Evolutionary conservation across 2,329 filamentous ascomycete species (phyloP).

Genomic region (Fusarium lyarnte): DNA sequence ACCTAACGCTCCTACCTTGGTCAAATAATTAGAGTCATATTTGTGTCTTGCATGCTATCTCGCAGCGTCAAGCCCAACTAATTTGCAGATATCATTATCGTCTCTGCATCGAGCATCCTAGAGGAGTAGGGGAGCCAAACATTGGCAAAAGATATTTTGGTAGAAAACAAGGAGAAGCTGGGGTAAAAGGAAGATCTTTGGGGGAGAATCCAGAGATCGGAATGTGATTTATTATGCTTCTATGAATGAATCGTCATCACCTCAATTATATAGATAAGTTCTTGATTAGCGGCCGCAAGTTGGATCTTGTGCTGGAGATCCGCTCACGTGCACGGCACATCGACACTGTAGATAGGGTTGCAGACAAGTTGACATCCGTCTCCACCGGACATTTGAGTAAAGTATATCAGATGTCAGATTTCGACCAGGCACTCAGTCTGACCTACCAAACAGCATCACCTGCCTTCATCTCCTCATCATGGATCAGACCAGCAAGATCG

Average conservation of each 20-base stretch:
- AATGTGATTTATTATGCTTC: neutral
- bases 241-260: neutral
- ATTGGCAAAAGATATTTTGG: too few relatives aligned
- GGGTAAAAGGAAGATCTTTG: rapidly evolving
- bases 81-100: neutral
- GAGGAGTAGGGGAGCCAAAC: neutral
- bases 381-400: neutral
- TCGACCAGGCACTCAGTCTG: neutral
- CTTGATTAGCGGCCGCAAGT: too few relatives aligned
- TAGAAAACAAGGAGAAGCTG: neutral
- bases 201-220: rapidly evolving
- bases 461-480: neutral
- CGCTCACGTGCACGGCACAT: constrained; percentile 17
- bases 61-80: too few relatives aligned
- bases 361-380: neutral
- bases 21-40: neutral
- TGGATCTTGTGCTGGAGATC: neutral
- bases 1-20: rapidly evolving
- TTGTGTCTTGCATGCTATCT: neutral
- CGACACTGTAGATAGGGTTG: neutral
- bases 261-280: too few relatives aligned
- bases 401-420: neutral
- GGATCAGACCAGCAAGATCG: constrained; percentile 26
- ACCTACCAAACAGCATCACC: neutral
- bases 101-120: neutral